Base-by-base conservation (phyloP, 768 basidiomycete genomes). In the Boletus reticuloceps region DNA sequence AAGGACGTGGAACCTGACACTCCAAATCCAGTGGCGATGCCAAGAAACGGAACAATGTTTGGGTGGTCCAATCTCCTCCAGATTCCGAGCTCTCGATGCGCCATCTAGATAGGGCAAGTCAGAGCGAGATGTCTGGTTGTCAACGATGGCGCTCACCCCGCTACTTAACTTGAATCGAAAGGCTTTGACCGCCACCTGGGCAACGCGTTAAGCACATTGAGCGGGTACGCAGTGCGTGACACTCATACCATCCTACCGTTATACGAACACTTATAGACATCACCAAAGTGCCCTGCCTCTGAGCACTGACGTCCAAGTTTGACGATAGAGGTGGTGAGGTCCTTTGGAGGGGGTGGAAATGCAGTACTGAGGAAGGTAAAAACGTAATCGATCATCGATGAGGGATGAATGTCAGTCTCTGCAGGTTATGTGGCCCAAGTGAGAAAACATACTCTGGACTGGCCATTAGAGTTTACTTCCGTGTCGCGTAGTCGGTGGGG, bases 21-120 rank as follows among this genome's bases (percentile, higher is more conserved):
- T 13, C 53, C 53, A 42, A 54, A 54, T 12, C 47, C 53, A 11
- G 37, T 40, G 19, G 47, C 14, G 2, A 1, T 34, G 10, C 53
- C 53, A 22, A 53, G 7, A 27, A 53, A 53, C 2, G 53, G 53
- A 19, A 53, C 53, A 11, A 53, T 34, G n/a, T 48, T 53, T 10
- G 25, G 20, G 19, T 53, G 51, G 8, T 31, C 3, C 22, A 53
- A 14, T n/a, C 44, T 52, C 19, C 43, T 52, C 51, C 51, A 52
- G 6, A 52, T 52, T 16, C 51, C 44, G n/a, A 39, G 31, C 31
- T 53, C 53, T 34, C 53, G 53, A 32, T 36, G 53, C 2, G 22
- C 17, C 47, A 50, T 53, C 53, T 53, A 32, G 5, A 27, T 1
- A 40, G 13, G 19, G 12, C 2, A 29, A 1, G 44, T 53, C 19